phyloP scores from a whole-genome alignment of 305 asterid species.

The Fraxinus sp. region DNA sequence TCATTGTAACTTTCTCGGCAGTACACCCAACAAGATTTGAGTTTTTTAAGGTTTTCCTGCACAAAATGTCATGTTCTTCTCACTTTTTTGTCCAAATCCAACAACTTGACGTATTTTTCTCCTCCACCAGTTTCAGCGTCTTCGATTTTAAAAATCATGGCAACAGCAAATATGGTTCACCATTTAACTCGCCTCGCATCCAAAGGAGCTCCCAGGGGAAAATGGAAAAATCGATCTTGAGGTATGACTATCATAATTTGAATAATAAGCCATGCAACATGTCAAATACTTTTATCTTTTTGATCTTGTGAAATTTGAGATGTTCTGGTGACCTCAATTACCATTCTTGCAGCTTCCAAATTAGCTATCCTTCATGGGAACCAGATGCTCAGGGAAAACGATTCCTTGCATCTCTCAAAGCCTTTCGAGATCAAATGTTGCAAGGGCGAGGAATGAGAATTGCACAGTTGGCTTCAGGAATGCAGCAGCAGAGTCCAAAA shows the following conservation, averaged over 20 bases:
- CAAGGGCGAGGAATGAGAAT: slow-evolving; percentile 39
- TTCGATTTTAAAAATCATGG: slow-evolving; percentile 83
- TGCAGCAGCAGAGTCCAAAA: slow-evolving; percentile 47
- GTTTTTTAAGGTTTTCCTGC: neutral
- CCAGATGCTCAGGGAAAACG: slow-evolving; percentile 69
- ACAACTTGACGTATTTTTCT: slow-evolving; percentile 2
- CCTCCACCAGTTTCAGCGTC: slow-evolving; percentile 67
- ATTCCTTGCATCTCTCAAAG: slow-evolving; percentile 59
- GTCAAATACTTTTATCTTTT: neutral
- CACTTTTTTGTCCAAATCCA: neutral
- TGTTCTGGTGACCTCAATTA: neutral
- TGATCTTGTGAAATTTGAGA: neutral
- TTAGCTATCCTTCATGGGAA: slow-evolving; percentile 80
- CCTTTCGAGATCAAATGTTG: slow-evolving; percentile 67
- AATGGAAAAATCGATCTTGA: slow-evolving; percentile 92
- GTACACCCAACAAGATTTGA: neutral
- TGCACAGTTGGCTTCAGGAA: slow-evolving; percentile 31
- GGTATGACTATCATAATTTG: slow-evolving; percentile 43
- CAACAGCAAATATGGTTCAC: slow-evolving; percentile 76
- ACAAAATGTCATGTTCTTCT: neutral
- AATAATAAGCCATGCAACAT: neutral
- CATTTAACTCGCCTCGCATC: slow-evolving; percentile 46
- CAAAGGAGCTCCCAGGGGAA: slow-evolving; percentile 95
- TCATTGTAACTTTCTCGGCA: neutral
- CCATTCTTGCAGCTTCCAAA: slow-evolving; percentile 63